Base-by-base conservation (phyloP, 2,329 filamentous ascomycete genomes). In the Septoria linicola region DNA sequence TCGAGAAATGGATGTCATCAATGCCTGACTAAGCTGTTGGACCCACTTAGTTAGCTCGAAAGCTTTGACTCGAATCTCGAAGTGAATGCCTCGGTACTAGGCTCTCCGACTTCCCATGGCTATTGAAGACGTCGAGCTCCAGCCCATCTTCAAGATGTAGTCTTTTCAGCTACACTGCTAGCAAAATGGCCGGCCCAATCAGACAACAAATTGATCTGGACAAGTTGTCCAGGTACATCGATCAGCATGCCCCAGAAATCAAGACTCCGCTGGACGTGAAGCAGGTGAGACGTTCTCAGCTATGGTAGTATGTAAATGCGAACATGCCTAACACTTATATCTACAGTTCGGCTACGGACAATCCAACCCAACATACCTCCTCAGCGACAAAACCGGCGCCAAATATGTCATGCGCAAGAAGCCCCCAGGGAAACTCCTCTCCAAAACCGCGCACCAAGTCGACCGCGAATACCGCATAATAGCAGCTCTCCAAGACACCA, bases 401-500 rank as follows among this genome's bases (percentile, higher is more conserved):
- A 83, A 84, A 67, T 96, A 85, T 73, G 93, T 99, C 27, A 81
- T 97, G 76, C 89, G 93, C 69, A 97, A 99, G 80, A 97, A 97
- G 75, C 93, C 93, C 1, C 92, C 93, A n/a, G 93, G 93, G 58
- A 84, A 86, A 73, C 84, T 99, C 32, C 80, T 97, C 42, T 96
- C 89, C 63, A 89, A 90, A 74, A 92, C 92, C 2, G 93, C 93
- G 8, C 93, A 99, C 76, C 88, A 92, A 70, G 92, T 99, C 65
- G 93, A 99, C 74, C 87, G 93, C 63, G 93, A 99, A 73, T 93
- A 93, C 74, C 84, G 86, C 65, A 87, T 97, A 66, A 87, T 97
- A 66, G 83, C 88, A 68, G 91, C 92, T 2, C 79, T 97, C 25
- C 82, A 62, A 83, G 58, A 75, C 47, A 95, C 89, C 16, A 83